These are phyloP conservation scores for Fusarium poae DNA, from an alignment of 2,329 filamentous ascomycete species.

Conservation along the genomic window DNA sequence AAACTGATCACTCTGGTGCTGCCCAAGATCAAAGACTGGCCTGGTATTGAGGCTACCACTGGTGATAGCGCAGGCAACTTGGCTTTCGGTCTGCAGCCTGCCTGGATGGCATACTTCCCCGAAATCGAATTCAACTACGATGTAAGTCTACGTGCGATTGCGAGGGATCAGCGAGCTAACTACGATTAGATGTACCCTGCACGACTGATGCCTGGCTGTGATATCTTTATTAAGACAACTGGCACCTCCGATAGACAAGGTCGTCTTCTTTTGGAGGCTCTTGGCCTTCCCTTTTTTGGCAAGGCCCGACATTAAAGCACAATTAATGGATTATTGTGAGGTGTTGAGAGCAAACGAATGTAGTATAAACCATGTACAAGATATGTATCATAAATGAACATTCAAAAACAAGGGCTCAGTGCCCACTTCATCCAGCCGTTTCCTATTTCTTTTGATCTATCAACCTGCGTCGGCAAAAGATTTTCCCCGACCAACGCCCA, in stretches of 20 bases:
- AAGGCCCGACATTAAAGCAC: slow-evolving; percentile 65
- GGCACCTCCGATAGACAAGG: slow-evolving; percentile 89
- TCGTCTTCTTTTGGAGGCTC: slow-evolving; percentile 71
- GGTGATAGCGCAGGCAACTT: slow-evolving; percentile 93
- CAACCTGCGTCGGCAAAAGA: slow-evolving; percentile 7
- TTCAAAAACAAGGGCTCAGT: slow-evolving; percentile 34
- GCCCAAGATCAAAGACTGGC: slow-evolving; percentile 96
- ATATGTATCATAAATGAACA: slow-evolving; percentile 52
- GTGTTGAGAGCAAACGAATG: slow-evolving; percentile 35
- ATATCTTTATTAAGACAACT: slow-evolving; percentile 86
- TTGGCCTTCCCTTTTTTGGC: slow-evolving; percentile 79
- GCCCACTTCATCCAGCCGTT: slow-evolving; percentile 37
- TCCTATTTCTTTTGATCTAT: slow-evolving; percentile 16
- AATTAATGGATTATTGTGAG: slow-evolving; percentile 10
- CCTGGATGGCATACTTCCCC: slow-evolving; percentile 86
- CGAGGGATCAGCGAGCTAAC: slow-evolving; percentile 25
- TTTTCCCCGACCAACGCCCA: slow-evolving; percentile 43
- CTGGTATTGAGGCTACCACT: slow-evolving; percentile 72
- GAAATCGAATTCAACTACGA: slow-evolving; percentile 97
- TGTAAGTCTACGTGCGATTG: slow-evolving; percentile 66
- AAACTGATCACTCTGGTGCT: slow-evolving; percentile 92
- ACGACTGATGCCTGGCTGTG: slow-evolving; percentile 85
- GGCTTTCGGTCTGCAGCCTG: slow-evolving; percentile 80
- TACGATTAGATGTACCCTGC: slow-evolving; percentile 67
- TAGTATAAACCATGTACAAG: slow-evolving; percentile 53